Evolutionary conservation across 768 basidiomycete species (phyloP), one percentile per base, ranked within the genome.

Genomic region (Suillus fuscotomentosus): DNA sequence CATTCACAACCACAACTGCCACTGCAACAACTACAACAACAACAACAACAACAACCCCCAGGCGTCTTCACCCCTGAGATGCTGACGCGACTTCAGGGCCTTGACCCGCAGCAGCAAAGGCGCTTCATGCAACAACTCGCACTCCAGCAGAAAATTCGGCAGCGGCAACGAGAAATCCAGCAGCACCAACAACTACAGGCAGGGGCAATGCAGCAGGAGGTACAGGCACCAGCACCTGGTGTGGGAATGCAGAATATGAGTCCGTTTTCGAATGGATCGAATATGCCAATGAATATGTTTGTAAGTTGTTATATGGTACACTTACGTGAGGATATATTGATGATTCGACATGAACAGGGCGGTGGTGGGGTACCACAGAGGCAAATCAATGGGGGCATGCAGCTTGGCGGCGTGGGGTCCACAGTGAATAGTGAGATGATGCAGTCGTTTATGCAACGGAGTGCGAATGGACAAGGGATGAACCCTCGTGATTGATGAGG

Each of bases 381-480:
- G 27, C 66, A 69, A 34, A 38, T 36, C 27, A 67, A 60, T 14
- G 57, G 61, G 22, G 72, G 71, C 50, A 60, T 70, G 62, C 75
- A 77, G 38, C 71, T 72, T 41, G 20, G 66, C 5, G 68, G 64
- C 9, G 43, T 27, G 63, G 68, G 72, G 22, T 38, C 36, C 36
- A 71, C 70, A 2, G 70, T 81, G 60, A 80, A 76, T 67, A 72
- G 67, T 11, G 80, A 81, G 66, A 79, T 82, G 78, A 36, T 82
- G 69, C 81, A 81, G 70, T 82, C 81, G 27, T 82, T 82, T 65
- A 81, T 82, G 76, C 79, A 80, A 60, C 73, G 80, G 20, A 79
- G 61, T 62, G 75, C 68, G 39, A 78, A 79, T 4, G 76, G 76
- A 9, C 67, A 73, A 63, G 67, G 69, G 34, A 66, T 65, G 64